Conservation (phyloP, 805 yeast genomes). For the Yamadazyma sp. region DNA sequence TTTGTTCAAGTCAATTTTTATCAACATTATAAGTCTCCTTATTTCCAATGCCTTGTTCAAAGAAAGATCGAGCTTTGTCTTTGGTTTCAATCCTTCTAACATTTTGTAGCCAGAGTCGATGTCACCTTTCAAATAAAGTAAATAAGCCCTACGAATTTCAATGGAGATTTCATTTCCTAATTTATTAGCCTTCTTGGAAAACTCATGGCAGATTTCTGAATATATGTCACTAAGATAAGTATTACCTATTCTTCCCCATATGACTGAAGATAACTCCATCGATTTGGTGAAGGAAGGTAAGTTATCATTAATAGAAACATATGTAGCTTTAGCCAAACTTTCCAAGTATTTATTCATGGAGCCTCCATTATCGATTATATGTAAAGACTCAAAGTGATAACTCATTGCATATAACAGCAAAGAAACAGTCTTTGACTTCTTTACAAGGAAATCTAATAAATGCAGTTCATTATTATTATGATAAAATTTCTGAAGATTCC, state of each 20-base stretch:
- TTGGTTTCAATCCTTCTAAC: slow-evolving; percentile 28
- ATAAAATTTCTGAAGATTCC: slow-evolving; percentile 45
- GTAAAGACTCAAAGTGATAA: slow-evolving; percentile 61
- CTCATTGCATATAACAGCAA: slow-evolving; percentile 55
- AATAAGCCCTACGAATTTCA: slow-evolving; percentile 36
- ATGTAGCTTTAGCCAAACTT: slow-evolving; percentile 54
- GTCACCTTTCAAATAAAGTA: slow-evolving; percentile 37
- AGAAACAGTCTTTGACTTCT: slow-evolving; percentile 50
- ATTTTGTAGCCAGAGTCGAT: slow-evolving; percentile 35
- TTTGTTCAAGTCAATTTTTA: slow-evolving; percentile 33
- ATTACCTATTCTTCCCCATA: slow-evolving; percentile 54
- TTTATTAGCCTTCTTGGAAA: slow-evolving; percentile 26
- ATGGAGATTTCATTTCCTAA: slow-evolving; percentile 39
- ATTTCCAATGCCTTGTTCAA: slow-evolving; percentile 41
- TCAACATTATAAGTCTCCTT: slow-evolving; percentile 36
- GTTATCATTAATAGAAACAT: slow-evolving; percentile 50
- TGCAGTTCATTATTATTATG: slow-evolving; percentile 54
- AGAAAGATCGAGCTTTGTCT: slow-evolving; percentile 28
- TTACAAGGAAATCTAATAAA: slow-evolving; percentile 57
- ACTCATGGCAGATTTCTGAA: slow-evolving; percentile 43
- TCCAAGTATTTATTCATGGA: slow-evolving; percentile 47
- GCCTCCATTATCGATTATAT: slow-evolving; percentile 51
- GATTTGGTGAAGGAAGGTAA: slow-evolving; percentile 41
- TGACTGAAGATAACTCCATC: slow-evolving; percentile 42
- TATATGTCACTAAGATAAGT: slow-evolving; percentile 46